phyloP scores from a whole-genome alignment of 129 eudicot genomes.

The Tagetes patula region DNA sequence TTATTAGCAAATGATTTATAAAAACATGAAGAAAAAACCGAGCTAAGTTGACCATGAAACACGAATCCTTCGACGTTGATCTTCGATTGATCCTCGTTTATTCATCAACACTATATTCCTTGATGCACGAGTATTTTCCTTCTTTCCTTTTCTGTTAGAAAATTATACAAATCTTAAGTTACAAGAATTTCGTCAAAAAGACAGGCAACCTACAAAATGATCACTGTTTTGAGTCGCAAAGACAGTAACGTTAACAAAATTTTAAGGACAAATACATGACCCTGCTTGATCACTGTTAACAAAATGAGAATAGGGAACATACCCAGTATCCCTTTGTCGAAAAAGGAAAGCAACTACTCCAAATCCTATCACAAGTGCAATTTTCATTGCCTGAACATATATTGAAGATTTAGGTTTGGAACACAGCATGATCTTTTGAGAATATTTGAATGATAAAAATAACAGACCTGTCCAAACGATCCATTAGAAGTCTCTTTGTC shows the following conservation, averaged over 20 bases:
- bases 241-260: too few species aligned
- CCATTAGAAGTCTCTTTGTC: constrained; percentile 43
- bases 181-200: too few species aligned
- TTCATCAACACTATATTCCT: constrained; percentile 31
- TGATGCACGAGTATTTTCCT: constrained; percentile 27
- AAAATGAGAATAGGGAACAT: constrained; percentile 8
- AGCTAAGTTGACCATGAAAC: constrained; percentile 18
- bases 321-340: constrained; percentile 75
- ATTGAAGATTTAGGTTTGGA: not conserved
- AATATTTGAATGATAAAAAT: not conserved
- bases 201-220: too few species aligned
- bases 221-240: too few species aligned
- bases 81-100: constrained; percentile 26
- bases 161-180: too few species aligned
- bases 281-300: too few species aligned
- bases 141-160: constrained; percentile 40
- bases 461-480: constrained; percentile 50
- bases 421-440: not conserved
- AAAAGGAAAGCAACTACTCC: constrained; percentile 73
- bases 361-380: constrained; percentile 66
- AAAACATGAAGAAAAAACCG: not conserved
- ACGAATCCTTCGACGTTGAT: constrained; percentile 16
- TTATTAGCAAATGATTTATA: not conserved
- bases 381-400: constrained; percentile 50
- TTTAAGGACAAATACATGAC: too few species aligned